Conservation (phyloP, 2,329 filamentous ascomycete species). For the Apiospora pterosperma region DNA sequence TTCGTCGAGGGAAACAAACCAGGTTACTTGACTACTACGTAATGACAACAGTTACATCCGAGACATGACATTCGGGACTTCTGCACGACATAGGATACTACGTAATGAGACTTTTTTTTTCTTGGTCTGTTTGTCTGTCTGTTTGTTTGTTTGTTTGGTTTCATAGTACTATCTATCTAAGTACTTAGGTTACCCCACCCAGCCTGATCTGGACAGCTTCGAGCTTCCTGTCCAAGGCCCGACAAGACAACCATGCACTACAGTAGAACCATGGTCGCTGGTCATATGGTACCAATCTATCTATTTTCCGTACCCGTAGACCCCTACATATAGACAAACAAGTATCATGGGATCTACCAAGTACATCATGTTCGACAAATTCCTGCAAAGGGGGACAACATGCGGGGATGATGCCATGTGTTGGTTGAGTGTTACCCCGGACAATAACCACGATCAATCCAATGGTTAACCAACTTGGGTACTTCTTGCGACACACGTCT, state of each 20-base stretch:
- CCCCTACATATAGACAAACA: not conserved
- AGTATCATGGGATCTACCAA: not conserved
- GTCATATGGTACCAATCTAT: not conserved
- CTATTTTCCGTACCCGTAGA: not conserved
- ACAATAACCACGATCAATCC: not conserved
- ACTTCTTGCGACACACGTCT: constrained; percentile 4
- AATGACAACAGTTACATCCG: not conserved
- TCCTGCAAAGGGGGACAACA: not conserved
- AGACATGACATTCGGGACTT: not conserved
- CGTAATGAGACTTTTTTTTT: not conserved
- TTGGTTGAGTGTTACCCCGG: not conserved
- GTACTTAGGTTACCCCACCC: no score
- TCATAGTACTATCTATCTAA: no score
- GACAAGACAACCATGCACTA: no score
- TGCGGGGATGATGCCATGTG: not conserved
- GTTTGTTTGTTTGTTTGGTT: no score
- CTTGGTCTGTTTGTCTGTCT: no score
- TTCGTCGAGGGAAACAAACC: no score
- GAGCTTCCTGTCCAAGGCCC: not conserved
- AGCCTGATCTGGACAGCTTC: not conserved
- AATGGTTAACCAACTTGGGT: no score
- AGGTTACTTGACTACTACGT: no score
- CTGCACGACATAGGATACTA: not conserved
- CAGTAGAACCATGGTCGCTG: not conserved
- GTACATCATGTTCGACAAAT: not conserved